phyloP scores from a whole-genome alignment of 495 filamentous ascomycete species.

The Talaromyces proteolyticus region DNA sequence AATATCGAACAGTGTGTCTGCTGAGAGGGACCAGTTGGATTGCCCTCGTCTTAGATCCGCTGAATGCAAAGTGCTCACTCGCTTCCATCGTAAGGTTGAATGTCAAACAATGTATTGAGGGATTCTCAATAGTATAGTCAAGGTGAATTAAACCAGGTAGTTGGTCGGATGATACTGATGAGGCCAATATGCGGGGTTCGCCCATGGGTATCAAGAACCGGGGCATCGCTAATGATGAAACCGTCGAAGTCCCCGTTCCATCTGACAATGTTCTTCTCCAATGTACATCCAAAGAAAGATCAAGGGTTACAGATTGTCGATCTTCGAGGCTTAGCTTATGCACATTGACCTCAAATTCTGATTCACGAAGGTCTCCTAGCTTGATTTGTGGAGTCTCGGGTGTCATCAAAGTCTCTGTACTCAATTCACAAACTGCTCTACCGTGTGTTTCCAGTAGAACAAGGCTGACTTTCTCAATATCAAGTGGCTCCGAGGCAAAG shows the following conservation, averaged over 20 bases:
- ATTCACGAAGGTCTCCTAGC: slow-evolving; percentile 60
- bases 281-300: slow-evolving; percentile 66
- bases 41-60: slow-evolving; percentile 72
- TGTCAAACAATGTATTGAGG: slow-evolving; percentile 87
- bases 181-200: slow-evolving; percentile 83
- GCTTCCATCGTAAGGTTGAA: slow-evolving; percentile 91
- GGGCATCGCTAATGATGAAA: slow-evolving; percentile 63
- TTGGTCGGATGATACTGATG: slow-evolving; percentile 40
- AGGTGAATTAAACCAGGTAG: slow-evolving; percentile 43
- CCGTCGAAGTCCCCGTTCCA: slow-evolving; percentile 15
- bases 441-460: slow-evolving; percentile 49
- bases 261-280: slow-evolving; percentile 56
- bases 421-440: slow-evolving; percentile 41
- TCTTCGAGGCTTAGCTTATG: slow-evolving; percentile 77
- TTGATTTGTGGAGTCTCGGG: slow-evolving; percentile 33
- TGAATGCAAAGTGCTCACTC: slow-evolving; percentile 88
- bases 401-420: slow-evolving; percentile 28
- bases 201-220: slow-evolving; percentile 71
- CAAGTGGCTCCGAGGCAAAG: slow-evolving; percentile 65
- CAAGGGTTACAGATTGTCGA: slow-evolving; percentile 60
- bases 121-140: slow-evolving; percentile 81
- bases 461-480: slow-evolving; percentile 58
- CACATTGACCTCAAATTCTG: slow-evolving; percentile 63
- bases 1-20: slow-evolving; percentile 61
- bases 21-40: slow-evolving; percentile 76